Evolutionary conservation across 805 yeast species (phyloP).

Genomic region (Sugiyamaella boreocaroliniensis): DNA sequence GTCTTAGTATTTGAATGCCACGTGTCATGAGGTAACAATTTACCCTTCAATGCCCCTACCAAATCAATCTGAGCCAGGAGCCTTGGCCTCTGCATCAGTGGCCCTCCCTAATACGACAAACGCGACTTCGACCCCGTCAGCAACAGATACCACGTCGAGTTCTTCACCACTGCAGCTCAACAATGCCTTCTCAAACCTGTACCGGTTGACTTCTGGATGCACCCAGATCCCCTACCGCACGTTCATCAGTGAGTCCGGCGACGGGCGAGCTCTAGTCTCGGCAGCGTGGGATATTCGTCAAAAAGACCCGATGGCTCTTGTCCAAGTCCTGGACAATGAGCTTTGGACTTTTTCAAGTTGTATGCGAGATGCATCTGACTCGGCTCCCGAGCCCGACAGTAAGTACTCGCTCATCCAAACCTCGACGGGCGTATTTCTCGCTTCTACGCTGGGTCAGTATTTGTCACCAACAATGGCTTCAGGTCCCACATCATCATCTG

Average conservation of each 20-base stretch:
- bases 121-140: not conserved
- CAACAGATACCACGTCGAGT: not conserved
- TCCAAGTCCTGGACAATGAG: constrained; percentile 19
- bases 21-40: not conserved
- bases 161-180: not conserved
- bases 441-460: constrained; percentile 19
- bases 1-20: too few species aligned
- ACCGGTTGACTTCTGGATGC: constrained; percentile 4
- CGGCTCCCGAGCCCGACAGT: constrained; percentile 17
- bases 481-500: not conserved
- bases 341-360: constrained; percentile 24
- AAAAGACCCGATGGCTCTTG: constrained; percentile 17
- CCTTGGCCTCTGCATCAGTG: not conserved
- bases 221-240: constrained; percentile 22
- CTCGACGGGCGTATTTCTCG: constrained; percentile 24
- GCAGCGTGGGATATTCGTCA: constrained; percentile 25
- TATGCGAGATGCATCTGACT: constrained; percentile 7
- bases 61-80: not conserved
- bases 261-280: constrained; percentile 10
- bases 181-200: constrained; percentile 1
- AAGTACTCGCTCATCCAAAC: constrained; percentile 21
- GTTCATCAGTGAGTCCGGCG: constrained; percentile 16
- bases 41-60: not conserved
- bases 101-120: not conserved
- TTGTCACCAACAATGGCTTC: constrained; percentile 1